phyloP scores from a whole-genome alignment of 2,329 filamentous ascomycete species.

The Exserohilum rostratum region DNA sequence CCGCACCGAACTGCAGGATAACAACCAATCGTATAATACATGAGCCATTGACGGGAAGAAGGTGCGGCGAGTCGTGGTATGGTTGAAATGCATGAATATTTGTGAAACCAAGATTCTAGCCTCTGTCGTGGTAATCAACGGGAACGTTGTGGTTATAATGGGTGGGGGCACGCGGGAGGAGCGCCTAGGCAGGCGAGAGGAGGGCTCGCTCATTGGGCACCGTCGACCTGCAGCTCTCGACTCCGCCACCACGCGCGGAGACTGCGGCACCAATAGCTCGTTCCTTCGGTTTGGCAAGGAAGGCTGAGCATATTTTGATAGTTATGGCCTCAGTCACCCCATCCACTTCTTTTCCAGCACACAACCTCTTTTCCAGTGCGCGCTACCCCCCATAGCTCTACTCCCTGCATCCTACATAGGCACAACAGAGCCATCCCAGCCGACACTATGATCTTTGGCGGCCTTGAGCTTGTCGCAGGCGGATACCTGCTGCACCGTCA shows the following conservation, averaged over 20 bases:
- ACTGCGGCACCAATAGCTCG: conserved; percentile 27
- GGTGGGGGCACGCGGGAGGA: background rate
- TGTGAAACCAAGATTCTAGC: too few relatives aligned
- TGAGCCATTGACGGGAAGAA: too few relatives aligned
- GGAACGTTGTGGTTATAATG: too few relatives aligned
- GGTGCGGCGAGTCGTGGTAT: too few relatives aligned
- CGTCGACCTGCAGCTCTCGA: conserved; percentile 13
- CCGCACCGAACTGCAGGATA: too few relatives aligned
- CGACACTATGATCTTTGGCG: conserved; percentile 48
- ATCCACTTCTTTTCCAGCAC: conserved; percentile 1
- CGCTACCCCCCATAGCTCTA: background rate
- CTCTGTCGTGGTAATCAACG: too few relatives aligned
- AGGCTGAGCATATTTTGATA: conserved; percentile 28
- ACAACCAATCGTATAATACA: too few relatives aligned
- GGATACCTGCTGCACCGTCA: conserved; percentile 44
- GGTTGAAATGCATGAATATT: too few relatives aligned
- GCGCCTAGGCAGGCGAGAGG: conserved; percentile 8
- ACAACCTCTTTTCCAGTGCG: background rate
- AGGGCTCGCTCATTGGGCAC: conserved; percentile 12
- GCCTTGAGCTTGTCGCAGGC: conserved; percentile 46
- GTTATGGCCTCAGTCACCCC: conserved; percentile 28
- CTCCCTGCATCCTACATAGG: background rate
- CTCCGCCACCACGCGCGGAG: conserved; percentile 33
- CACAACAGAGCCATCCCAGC: background rate
- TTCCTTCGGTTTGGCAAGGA: conserved; percentile 23